Evolutionary conservation across 176 grass and related monocot genomes (phyloP), one percentile per base, ranked within the genome.

Genomic region (Oryza nivara): DNA sequence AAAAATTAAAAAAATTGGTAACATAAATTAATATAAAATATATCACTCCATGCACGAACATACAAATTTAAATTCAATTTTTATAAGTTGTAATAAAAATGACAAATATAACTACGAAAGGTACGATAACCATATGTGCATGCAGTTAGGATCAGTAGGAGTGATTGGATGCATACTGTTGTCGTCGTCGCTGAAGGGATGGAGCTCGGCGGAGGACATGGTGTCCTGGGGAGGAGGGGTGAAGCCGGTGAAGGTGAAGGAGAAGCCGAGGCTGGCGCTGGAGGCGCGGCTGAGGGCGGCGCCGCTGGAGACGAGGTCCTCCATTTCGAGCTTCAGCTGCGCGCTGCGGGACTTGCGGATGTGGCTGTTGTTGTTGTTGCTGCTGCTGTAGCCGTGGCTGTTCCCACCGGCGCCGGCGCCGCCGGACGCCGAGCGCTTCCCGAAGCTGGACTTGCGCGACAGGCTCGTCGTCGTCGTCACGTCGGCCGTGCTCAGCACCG

Each of bases 251-350:
- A 98, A 98, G 54, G 95, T 93, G 67, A 98, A 92, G 76, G 95
- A 98, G 89, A 98, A 95, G 26, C 95, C 95, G 66, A 98, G 90
- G 91, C 95, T 95, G 68, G 95, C 95, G 84, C 95, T 98, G 76
- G 95, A 98, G 6, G 95, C 95, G 82, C 95, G 86, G 90, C 95
- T 97, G 77, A 97, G 91, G 49, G 92, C 95, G 14, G 92, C 85
- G 4, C 89, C 48, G 75, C 92, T 90, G 91, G 82, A 84, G 49
- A 98, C 87, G 43, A 95, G 92, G 52, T 98, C 95, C 38, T 95
- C 89, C 67, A 80, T 63, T 80, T 94, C 94, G 72, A 94, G 77
- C 92, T 82, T 93, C 35, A 95, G 91, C 87, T 98, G 95, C 46
- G 73, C 89, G 76, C 95, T 98, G 34, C 95, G 82, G 11, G 95